Base-by-base conservation (phyloP, 345 rosid genomes). In the Adansonia digitata region DNA sequence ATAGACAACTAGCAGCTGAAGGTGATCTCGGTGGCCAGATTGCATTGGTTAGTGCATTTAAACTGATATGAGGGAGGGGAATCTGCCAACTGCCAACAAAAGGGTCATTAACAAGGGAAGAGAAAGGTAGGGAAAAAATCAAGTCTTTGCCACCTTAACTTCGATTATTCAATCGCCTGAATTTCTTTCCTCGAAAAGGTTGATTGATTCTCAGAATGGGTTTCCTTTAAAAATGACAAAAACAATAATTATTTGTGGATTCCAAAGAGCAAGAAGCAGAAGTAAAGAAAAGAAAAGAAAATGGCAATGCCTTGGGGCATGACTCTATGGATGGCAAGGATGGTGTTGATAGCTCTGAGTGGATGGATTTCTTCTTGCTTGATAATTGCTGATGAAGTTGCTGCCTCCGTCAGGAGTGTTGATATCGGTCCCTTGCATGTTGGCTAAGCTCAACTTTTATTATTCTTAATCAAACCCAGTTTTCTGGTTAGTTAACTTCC, bases 341-440 rank as follows among this genome's bases (percentile, higher is more conserved):
- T 88, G 87, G 96, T 91, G 24, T 88, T 90, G 96, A 9, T 85
- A 24, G 88, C 89, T 39, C 83, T 95, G 1, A 75, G 72, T 6
- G 92, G 97, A n/a, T 93, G 94, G 90, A 83, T 91, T 31, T 88
- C 87, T 78, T 89, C 98, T 24, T 91, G 97, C 75, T 80, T 95
- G 75, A 75, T 89, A 34, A 90, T 95, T 35, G 98, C 98, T 74
- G 97, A 93, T 76, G 99, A 93, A 74, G 68, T 95, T 70, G 97
- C 98, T 67, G 45, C 69, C 78, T 89, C 93, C 74, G 67, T 93
- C 14, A 80, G 99, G 81, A 85, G 85, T 67, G 97, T 96, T 34
- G 98, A 93, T 82, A 91, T 95, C 77, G 91, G 96, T 27, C 92
- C 93, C 77, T 91, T 93, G 75, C 91, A 91, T 77, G 89, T 87